Evolutionary conservation across 2,329 filamentous ascomycete species (phyloP), one percentile per base, ranked within the genome.

Genomic region (Diaporthe citriasiana): DNA sequence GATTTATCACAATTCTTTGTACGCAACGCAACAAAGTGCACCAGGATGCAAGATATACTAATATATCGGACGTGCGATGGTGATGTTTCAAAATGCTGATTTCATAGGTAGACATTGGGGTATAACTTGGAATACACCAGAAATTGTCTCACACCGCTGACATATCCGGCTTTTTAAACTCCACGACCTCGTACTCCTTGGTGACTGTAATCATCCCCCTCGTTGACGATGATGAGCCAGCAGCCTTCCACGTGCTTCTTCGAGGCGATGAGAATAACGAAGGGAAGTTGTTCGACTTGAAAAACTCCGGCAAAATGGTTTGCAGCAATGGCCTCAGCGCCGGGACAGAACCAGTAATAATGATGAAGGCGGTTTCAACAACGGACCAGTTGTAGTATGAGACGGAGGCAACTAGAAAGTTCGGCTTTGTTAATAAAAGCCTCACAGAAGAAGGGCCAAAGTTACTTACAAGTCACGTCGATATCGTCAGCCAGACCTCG

Each of bases 271-370:
- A 6, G 50, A 68, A 66, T 15, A 72, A 42, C 3, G 57, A 66
- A 17, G 70, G 60, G 59, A 72, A 72, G 59, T 72, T 72, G 70
- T 27, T 53, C 1, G 57, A 38, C 27, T 47, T 66, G 70, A 72
- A 72, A 19, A 72, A 72, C 8, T 47, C 50, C 1, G 70, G 70
- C 13, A 40, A 45, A 22, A 63, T 68, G 22, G 70, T 66, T n/a
- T 53, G 50, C 12, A 72, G 19, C 10, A 81, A 74, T 2, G 79
- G 79, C 9, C 79, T 74, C 42, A 83, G 77, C 12, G 79, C 78
- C 4, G 81, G 81, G n/a, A 82, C 74, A 9, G 81, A 82, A 13
- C 81, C 81, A 74, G 80, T 82, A 42, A 81, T 77, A 73, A 83
- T 83, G 60, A 79, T 80, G 17, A 82, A 76, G 38, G 78, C 79